A percentile compares a stretch with the other conserved stretches of the same genome.
Conservation (phyloP, 2,329 filamentous ascomycete genomes). For the Cladophialophora immunda region DNA sequence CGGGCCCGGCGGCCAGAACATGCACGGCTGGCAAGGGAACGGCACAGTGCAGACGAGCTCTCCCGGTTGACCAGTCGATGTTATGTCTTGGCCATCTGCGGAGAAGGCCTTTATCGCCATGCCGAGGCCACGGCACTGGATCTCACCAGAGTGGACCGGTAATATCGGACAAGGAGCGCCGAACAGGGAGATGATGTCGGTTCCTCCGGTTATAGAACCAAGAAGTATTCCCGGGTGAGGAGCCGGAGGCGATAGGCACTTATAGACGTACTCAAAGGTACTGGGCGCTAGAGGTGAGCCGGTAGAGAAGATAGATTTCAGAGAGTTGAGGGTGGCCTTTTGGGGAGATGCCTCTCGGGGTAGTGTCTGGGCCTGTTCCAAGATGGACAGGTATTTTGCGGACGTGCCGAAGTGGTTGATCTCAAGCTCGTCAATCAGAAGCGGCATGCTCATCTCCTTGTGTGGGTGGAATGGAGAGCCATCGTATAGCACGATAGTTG, state of each 20-base stretch:
- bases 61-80: constrained; percentile 73
- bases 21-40: constrained; percentile 90
- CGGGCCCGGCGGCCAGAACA: constrained; percentile 77
- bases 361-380: constrained; percentile 78
- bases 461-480: constrained; percentile 87
- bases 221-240: constrained; percentile 85
- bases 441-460: constrained; percentile 82
- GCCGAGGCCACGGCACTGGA: constrained; percentile 79
- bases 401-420: constrained; percentile 96
- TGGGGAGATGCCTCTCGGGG: constrained; percentile 62
- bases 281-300: constrained; percentile 91
- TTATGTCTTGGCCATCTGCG: constrained; percentile 64
- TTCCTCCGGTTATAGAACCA: constrained; percentile 92
- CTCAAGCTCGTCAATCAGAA: constrained; percentile 77
- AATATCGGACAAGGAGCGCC: constrained; percentile 81
- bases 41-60: constrained; percentile 87
- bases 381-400: constrained; percentile 88
- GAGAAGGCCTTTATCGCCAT: constrained; percentile 75
- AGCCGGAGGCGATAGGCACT: constrained; percentile 53
- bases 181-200: constrained; percentile 95
- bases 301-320: constrained; percentile 92
- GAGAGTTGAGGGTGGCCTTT: constrained; percentile 52
- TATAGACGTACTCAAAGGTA: constrained; percentile 90
- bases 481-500: constrained; percentile 87
- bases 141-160: constrained; percentile 76